Base-by-base conservation (phyloP, 495 filamentous ascomycete genomes). In the Niebla homalea region DNA sequence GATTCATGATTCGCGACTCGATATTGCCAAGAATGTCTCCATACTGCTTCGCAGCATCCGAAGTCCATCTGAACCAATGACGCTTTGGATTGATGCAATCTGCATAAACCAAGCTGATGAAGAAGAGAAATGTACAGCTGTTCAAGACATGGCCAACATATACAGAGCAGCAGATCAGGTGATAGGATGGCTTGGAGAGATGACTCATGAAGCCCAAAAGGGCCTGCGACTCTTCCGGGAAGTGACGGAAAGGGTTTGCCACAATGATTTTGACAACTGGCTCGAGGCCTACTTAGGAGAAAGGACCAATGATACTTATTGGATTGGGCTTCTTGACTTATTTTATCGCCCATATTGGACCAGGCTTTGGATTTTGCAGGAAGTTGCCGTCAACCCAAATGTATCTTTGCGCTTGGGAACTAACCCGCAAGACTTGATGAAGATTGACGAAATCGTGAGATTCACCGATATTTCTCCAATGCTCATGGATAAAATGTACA, bases 141-240 rank as follows among this genome's bases (percentile, higher is more conserved):
- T 48, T 14, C 45, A 48, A 26, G 45, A 48, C 14, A 48, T 48
- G 45, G 45, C 45, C 14, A 16, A 26, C 12, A 48, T 48, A 14
- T 48, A 36, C 45, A 16, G 25, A 12, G 26, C 16, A 15, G 45
- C 45, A 48, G 45, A 48, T 14, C 16, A 48, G 25, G 45, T 48
- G 16, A 48, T 48, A 21, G 45, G 18, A 7, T 48, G 45, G 45
- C 12, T 48, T 16, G 45, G 45, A 37, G 36, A 37, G 36, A 10
- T 37, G n/a, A 37, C 10, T n/a, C 36, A 10, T 37, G 36, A 37
- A n/a, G 36, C 36, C 10, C 36, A 10, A 37, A 37, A 10, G 10
- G 36, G 36, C n/a, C n/a, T 37, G 11, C 36, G 36, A 10, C 10
- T 37, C 10, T 37, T 37, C n/a, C 36, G 36, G 11, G 36, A 37